Conservation (phyloP, 768 basidiomycete species). For the Phaeotremella skinneri region DNA sequence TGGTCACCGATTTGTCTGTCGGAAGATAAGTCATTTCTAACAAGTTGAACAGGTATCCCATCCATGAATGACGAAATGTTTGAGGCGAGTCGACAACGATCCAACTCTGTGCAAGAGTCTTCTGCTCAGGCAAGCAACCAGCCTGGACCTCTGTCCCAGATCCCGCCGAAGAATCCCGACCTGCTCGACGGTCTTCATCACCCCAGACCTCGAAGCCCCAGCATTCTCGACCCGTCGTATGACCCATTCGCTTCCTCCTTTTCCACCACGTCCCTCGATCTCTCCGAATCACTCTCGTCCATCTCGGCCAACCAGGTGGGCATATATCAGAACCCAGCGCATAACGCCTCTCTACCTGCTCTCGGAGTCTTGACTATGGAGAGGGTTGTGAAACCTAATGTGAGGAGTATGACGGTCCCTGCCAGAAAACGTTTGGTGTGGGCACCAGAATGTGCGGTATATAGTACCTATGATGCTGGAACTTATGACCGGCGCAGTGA, state of each 20-base stretch:
- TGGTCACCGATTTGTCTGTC: constrained; percentile 27
- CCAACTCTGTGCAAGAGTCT: constrained; percentile 69
- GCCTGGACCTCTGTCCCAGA: constrained; percentile 73
- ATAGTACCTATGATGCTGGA: constrained; percentile 87
- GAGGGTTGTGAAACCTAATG: constrained; percentile 48
- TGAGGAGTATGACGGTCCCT: constrained; percentile 66
- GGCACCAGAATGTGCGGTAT: constrained; percentile 87
- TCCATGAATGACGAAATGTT: constrained; percentile 14
- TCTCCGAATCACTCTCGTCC: background rate
- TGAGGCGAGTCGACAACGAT: constrained; percentile 53
- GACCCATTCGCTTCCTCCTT: constrained; percentile 59
- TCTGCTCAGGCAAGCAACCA: constrained; percentile 59
- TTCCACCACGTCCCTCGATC: constrained; percentile 56
- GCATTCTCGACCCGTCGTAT: constrained; percentile 34
- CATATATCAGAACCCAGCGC: constrained; percentile 71
- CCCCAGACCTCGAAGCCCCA: constrained; percentile 6
- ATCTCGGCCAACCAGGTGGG: background rate
- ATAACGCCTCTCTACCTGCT: constrained; percentile 86
- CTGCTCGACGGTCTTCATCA: constrained; percentile 67
- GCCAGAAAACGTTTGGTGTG: constrained; percentile 72
- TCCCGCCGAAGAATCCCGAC: constrained; percentile 79
- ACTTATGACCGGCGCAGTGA: constrained; percentile 94
- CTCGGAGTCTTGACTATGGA: constrained; percentile 57
- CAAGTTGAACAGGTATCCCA: constrained; percentile 16
- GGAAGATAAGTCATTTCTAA: background rate